Conservation (phyloP, 352 stramenopile species). For the Globisporangium parvum region DNA sequence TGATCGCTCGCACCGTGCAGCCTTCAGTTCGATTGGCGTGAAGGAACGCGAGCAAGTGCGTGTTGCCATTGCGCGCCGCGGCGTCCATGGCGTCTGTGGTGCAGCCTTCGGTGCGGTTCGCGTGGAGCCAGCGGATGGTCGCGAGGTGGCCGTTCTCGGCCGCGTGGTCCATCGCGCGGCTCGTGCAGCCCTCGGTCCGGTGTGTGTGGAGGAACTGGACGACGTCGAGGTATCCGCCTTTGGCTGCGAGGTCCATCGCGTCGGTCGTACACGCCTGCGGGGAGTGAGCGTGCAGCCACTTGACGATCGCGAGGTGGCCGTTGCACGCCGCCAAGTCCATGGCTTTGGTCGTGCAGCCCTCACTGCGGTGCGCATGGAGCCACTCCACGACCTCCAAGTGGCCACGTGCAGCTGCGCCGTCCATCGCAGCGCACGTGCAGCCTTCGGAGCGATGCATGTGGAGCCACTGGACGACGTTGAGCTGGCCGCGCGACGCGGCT, state of each 20-base stretch:
- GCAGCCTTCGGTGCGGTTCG: constrained; percentile 25
- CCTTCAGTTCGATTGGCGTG: constrained; percentile 23
- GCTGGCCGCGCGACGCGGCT: constrained; percentile 26
- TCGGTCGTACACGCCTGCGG: constrained; percentile 29
- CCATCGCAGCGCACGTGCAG: constrained; percentile 41
- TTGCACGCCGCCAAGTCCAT: constrained; percentile 55
- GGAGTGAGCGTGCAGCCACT: constrained; percentile 36
- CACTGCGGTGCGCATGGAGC: constrained; percentile 29
- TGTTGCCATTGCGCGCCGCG: constrained; percentile 32
- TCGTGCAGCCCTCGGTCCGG: constrained; percentile 29
- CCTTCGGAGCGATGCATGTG: constrained; percentile 22
- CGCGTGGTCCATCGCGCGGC: constrained; percentile 39
- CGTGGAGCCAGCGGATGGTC: constrained; percentile 37
- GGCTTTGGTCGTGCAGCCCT: constrained; percentile 38
- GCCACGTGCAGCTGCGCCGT: constrained; percentile 26
- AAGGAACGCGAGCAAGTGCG: constrained; percentile 27
- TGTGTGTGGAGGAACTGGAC: constrained; percentile 34
- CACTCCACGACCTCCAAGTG: constrained; percentile 41
- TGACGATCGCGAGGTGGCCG: constrained; percentile 35
- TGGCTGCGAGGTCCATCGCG: constrained; percentile 33
- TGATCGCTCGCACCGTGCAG: constrained; percentile 21
- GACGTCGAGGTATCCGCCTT: constrained; percentile 25
- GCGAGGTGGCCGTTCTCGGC: constrained; percentile 32
- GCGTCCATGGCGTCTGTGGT: constrained; percentile 41
- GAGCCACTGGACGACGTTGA: constrained; percentile 34